Conservation (phyloP, 225 moss, liverwort and hornwort genomes). For the Straminergon stramineum region DNA sequence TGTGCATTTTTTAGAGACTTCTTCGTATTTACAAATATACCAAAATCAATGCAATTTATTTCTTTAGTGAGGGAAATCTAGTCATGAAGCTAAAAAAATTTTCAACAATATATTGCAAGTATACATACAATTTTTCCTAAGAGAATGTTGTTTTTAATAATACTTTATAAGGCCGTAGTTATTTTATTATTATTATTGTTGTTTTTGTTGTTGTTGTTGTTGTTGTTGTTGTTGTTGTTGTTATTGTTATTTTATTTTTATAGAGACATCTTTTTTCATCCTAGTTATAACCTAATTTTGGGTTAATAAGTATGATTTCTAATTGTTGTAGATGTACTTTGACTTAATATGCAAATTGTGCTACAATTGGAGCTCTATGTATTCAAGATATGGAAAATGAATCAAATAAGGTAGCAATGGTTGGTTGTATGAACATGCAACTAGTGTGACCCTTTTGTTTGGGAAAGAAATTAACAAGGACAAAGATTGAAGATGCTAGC, state of each 20-base stretch:
- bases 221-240: no score
- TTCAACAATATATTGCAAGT: neutral
- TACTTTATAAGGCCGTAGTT: neutral
- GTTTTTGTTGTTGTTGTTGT: no score
- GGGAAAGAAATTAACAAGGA: neutral
- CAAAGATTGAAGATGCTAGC: neutral
- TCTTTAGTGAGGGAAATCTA: neutral
- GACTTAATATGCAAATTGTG: neutral
- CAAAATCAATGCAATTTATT: neutral
- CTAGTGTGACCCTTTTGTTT: accelerated
- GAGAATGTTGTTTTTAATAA: neutral
- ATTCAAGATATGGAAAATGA: neutral
- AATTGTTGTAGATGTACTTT: neutral
- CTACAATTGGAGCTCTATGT: accelerated
- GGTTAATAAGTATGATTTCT: neutral
- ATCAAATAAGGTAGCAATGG: neutral
- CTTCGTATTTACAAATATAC: neutral
- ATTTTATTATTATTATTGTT: neutral
- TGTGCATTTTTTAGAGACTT: neutral
- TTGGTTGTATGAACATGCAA: neutral
- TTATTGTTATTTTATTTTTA: neutral
- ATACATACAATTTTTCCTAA: neutral
- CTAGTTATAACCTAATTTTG: neutral
- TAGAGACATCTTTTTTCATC: accelerated
- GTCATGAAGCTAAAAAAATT: neutral